Evolutionary conservation across 192 early-diverging fungal genomes (phyloP).

Genomic region (Coemansia sp.): DNA sequence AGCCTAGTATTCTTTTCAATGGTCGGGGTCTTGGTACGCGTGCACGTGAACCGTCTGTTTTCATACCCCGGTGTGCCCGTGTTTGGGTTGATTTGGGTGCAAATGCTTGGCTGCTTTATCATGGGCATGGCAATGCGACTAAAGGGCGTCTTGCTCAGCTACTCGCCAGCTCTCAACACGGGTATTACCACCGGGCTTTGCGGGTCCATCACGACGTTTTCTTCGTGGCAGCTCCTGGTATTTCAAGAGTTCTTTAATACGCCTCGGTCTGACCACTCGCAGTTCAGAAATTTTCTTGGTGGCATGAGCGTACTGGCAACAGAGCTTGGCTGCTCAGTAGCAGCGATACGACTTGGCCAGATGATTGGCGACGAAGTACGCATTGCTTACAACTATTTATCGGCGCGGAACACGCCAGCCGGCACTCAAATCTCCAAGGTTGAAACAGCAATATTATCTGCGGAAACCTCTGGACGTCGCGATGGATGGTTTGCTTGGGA

Average conservation of each 20-base stretch:
- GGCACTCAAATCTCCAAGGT: constrained; percentile 12
- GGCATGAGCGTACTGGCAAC: constrained; percentile 38
- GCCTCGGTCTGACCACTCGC: constrained; percentile 7
- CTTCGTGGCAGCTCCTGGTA: constrained; percentile 70
- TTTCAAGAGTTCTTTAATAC: constrained; percentile 58
- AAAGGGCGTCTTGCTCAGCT: constrained; percentile 38
- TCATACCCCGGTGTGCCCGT: constrained; percentile 64
- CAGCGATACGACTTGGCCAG: constrained; percentile 39
- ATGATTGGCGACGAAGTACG: constrained; percentile 36
- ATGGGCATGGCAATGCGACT: constrained; percentile 29
- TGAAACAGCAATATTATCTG: constrained; percentile 25
- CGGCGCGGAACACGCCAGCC: neutral
- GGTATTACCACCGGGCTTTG: constrained; percentile 73
- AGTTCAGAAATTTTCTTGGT: constrained; percentile 51
- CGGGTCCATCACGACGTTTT: constrained; percentile 84
- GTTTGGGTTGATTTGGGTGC: constrained; percentile 65
- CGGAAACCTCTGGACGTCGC: constrained; percentile 6
- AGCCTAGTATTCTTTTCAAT: constrained; percentile 61
- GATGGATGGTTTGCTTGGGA: constrained; percentile 40
- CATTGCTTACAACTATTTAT: constrained; percentile 7
- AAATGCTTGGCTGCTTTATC: constrained; percentile 69
- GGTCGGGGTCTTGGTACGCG: constrained; percentile 64
- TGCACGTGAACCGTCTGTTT: constrained; percentile 60
- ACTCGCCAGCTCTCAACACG: constrained; percentile 58
- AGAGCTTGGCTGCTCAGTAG: constrained; percentile 38